Evolutionary conservation across 768 basidiomycete genomes (phyloP), one percentile per base, ranked within the genome.

Genomic region (Kwoniella sp.): DNA sequence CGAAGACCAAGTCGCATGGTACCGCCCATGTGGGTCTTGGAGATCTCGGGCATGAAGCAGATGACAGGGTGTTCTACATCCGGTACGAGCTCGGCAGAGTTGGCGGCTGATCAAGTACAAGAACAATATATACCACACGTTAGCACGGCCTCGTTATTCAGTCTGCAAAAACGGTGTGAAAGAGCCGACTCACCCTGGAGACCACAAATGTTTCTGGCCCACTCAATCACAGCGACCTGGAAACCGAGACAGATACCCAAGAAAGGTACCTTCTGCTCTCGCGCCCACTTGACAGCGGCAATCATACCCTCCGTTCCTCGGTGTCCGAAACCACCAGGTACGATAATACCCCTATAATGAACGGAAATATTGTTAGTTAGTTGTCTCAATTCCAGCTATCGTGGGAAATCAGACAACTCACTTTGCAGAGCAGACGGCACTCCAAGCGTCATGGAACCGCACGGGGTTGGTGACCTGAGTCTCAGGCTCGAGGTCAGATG

Each of bases 1-100:
- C 95, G 87, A 46, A 98, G 84, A 24, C 96, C 96, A n/a, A 97
- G 86, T 13, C 96, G 88, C 96, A 99, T 99, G n/a, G 95, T 99
- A 22, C 96, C 96, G 55, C 96, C 96, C 87, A 98, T 92, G 68
- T 98, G 93, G 13, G 94, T 97, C 77, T 89, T 90, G 12, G 92
- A 96, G 71, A 99, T 91, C 79, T 99, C 96, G 19, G 96, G 96
- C 96, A 99, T 99, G 85, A 94, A 98, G 70, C 98, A 85, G 80
- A 97, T 84, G 60, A 93, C 84, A 1, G 89, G 90, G 68, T 88
- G 82, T n/a, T 82, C 78, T 10, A 77, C 77, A 9, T 71, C 60
- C 2, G 85, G 75, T 44, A 84, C 80, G 70, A 98, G 90, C 80
- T 99, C 95, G 29, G 86, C 81, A 2, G 95, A 98, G 51, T 88